phyloP scores from a whole-genome alignment of 2,329 filamentous ascomycete genomes.

The Monosporascus cannonballus region DNA sequence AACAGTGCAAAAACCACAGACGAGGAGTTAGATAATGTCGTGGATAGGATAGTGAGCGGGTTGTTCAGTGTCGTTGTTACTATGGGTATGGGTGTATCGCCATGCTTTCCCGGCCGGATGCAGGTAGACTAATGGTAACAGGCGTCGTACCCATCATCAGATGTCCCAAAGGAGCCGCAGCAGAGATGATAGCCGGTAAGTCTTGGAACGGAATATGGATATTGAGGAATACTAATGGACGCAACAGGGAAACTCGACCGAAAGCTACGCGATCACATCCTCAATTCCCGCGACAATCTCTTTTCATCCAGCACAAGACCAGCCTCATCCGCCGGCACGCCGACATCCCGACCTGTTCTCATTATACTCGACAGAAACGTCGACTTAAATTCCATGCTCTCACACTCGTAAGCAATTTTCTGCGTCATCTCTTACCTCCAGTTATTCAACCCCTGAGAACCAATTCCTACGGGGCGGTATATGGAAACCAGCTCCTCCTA shows the following conservation, averaged over 20 bases:
- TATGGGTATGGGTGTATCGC: conserved; percentile 60
- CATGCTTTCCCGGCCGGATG: neutral
- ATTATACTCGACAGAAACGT: conserved; percentile 94
- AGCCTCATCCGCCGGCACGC: conserved; percentile 51
- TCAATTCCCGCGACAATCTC: conserved; percentile 96
- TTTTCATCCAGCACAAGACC: conserved; percentile 67
- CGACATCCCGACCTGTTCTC: conserved; percentile 76
- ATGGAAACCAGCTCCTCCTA: no score
- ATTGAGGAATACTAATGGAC: neutral
- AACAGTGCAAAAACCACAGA: conserved; percentile 91
- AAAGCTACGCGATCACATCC: conserved; percentile 90
- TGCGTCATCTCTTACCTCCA: neutral
- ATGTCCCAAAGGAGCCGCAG: conserved; percentile 86
- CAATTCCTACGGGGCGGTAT: no score
- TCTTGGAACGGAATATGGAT: neutral
- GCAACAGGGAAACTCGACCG: conserved; percentile 73
- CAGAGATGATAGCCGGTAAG: conserved; percentile 72
- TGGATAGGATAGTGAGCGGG: conserved; percentile 90
- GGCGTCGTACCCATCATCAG: conserved; percentile 91
- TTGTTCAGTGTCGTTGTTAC: conserved; percentile 99
- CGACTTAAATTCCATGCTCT: conserved; percentile 96
- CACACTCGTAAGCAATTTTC: conserved; percentile 57
- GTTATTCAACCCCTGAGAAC: no score
- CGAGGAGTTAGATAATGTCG: conserved; percentile 76
- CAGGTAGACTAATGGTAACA: conserved; percentile 30